A percentile compares a stretch with the other conserved stretches of the same genome.
Conservation (phyloP, 345 rosid genomes). For the Isatis tinctoria region DNA sequence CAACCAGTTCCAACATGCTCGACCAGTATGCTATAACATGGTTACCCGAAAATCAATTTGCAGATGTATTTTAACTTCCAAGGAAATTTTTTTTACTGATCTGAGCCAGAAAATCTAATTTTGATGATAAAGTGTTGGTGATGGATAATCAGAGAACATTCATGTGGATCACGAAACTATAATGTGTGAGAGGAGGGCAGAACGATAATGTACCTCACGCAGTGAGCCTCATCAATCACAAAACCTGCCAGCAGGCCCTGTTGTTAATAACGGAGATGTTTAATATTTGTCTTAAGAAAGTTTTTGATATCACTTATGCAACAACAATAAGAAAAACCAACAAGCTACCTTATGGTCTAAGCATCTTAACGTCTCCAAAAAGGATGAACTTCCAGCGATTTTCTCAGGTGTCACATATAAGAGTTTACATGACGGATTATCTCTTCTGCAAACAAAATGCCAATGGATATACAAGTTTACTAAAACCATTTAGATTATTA, state of each 20-base stretch:
- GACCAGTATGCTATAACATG: not conserved
- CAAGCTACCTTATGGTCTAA: slow-evolving; percentile 59
- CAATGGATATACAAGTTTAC: not conserved
- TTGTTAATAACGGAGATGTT: slow-evolving; percentile 11
- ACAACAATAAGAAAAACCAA: not conserved
- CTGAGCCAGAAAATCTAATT: not conserved
- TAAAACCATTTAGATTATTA: not conserved
- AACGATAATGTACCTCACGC: slow-evolving; percentile 61
- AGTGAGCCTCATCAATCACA: slow-evolving; percentile 91
- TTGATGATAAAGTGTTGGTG: not conserved
- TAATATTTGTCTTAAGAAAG: not conserved
- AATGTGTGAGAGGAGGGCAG: not conserved
- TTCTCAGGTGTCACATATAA: slow-evolving; percentile 92
- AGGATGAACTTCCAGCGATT: slow-evolving; percentile 64
- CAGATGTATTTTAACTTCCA: not conserved
- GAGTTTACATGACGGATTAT: slow-evolving; percentile 81
- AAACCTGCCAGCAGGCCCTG: slow-evolving; percentile 79
- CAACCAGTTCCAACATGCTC: not conserved
- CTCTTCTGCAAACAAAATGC: slow-evolving; percentile 43
- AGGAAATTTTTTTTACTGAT: not conserved
- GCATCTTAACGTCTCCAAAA: slow-evolving; percentile 55
- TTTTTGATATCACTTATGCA: not conserved
- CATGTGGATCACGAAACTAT: not conserved
- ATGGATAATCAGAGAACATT: not conserved
- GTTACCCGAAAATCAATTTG: not conserved